Conservation (phyloP, 768 basidiomycete species). For the Aureoboletus auriporus region DNA sequence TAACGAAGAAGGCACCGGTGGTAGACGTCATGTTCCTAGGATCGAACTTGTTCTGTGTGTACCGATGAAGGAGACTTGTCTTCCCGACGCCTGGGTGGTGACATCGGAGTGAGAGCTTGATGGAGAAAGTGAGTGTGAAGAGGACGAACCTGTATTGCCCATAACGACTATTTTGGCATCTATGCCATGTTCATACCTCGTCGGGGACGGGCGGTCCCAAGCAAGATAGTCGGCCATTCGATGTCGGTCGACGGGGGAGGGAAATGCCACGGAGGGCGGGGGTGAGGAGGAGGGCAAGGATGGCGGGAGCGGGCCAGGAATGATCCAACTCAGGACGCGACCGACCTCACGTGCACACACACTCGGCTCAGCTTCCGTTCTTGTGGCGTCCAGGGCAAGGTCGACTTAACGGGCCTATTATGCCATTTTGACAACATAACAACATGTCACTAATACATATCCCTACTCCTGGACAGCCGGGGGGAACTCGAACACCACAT, state of each 20-base stretch:
- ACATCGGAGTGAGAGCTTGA: slow-evolving; percentile 17
- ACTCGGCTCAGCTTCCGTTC: slow-evolving; percentile 14
- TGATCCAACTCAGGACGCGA: slow-evolving; percentile 32
- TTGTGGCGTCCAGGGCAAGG: slow-evolving; percentile 20
- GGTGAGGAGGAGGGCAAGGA: slow-evolving; percentile 31
- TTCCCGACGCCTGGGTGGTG: slow-evolving; percentile 73
- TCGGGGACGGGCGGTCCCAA: slow-evolving; percentile 63
- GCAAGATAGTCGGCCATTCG: slow-evolving; percentile 55
- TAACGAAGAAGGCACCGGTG: slow-evolving; percentile 90
- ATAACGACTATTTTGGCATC: slow-evolving; percentile 96
- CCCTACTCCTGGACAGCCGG: slow-evolving; percentile 66
- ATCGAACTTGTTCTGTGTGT: slow-evolving; percentile 88
- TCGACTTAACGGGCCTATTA: slow-evolving; percentile 29
- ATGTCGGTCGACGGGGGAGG: slow-evolving; percentile 20
- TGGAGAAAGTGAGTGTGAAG: slow-evolving; percentile 10
- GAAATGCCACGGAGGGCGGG: slow-evolving; percentile 46
- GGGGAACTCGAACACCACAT: slow-evolving; percentile 93
- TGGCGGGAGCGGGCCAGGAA: slow-evolving; percentile 29
- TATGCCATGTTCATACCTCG: slow-evolving; percentile 77
- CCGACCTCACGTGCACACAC: slow-evolving; percentile 29
- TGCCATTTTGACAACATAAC: slow-evolving; percentile 26
- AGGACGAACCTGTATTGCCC: slow-evolving; percentile 64
- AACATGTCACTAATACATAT: slow-evolving; percentile 33
- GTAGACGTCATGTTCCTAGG: slow-evolving; percentile 87
- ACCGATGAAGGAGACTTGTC: slow-evolving; percentile 86